Evolutionary conservation across 805 yeast genomes (phyloP), one percentile per base, ranked within the genome.

Genomic region (Blastobotrys parvus): DNA sequence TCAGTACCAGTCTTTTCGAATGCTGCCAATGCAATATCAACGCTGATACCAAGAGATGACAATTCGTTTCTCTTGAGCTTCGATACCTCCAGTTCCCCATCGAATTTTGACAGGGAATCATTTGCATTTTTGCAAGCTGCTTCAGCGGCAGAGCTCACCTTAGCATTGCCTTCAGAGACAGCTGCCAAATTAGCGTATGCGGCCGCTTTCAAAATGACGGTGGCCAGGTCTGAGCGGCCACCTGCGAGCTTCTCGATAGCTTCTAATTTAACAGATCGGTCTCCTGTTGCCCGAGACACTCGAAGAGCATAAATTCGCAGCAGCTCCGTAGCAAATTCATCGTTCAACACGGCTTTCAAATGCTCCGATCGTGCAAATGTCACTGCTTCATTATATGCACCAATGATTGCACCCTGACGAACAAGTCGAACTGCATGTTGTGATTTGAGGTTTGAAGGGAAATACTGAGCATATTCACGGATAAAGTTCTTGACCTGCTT

Each of bases 401-500:
- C 63, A 6, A 51, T 39, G 27, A 35, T 46, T 2, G 62, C 57
- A 1, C 60, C 50, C 11, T 45, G 42, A 11, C 56, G 48, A 17
- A 59, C 36, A 15, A 54, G 43, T n/a, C 38, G 45, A 10, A 45
- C 38, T 15, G 56, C n/a, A 27, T 56, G 53, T 16, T 48, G 42
- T 4, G 51, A 42, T 13, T 38, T 38, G 22, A 57, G 43, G 35
- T 46, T 50, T 18, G 29, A 39, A 17, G 48, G 45, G 15, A 39
- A 42, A 43, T 47, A 42, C 17, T 42, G 39, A 21, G 45, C 45
- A 39, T 52, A 57, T 38, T 51, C 44, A 16, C 44, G 36, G 17
- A 58, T 10, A 15, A 47, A 35, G n/a, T 39, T 33, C 22, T 46
- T 35, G 15, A 53, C 48, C 22, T 43, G 31, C 7, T 27, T 38